Base-by-base conservation (phyloP, 108 stramenopile species). In the Aurantiochytrium sp. region DNA sequence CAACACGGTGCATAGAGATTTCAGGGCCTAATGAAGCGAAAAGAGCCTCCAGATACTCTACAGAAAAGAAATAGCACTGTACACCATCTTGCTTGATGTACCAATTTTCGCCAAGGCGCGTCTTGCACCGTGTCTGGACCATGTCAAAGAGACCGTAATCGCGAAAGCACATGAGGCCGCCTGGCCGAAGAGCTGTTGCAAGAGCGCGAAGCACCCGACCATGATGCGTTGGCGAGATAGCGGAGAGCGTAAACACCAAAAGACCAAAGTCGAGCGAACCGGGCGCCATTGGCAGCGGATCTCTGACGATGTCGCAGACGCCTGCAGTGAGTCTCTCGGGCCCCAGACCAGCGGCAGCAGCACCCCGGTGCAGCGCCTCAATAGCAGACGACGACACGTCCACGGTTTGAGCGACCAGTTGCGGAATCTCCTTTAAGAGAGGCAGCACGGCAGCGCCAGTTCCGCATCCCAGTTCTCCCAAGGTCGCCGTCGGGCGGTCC, bases 381-480 rank as follows among this genome's bases (percentile, higher is more conserved):
- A 83, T 83, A 6, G 76, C 76, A 53, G 49, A 53, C n/a, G 76
- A 4, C 6, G 76, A 83, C 16, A 83, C 76, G 51, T 83, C 76
- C 6, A 83, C 49, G n/a, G 28, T 28, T 23, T 53, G 76, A 12
- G 51, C 76, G 43, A 25, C n/a, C 2, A 83, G 45, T 23, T 53
- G 76, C 23, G 76, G 76, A 0, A 47, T 53, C 25, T 53, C 51
- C 25, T 53, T 47, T 0, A 83, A 35, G 19, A 83, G 51, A 83
- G 76, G 76, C 0, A 83, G 6, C 0, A 83, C 51, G 16, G 76
- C 45, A 12, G 76, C 45, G 25, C 76, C 76, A 6, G 76, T 83
- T 43, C 76, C 76, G n/a, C 76, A 83, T 12, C 76, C 76, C n/a
- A 83, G 49, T 35, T 83, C 76, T 14, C 76, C 76, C 8, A 83